phyloP scores from a whole-genome alignment of 768 basidiomycete genomes.

The Sporobolomyces roseus region DNA sequence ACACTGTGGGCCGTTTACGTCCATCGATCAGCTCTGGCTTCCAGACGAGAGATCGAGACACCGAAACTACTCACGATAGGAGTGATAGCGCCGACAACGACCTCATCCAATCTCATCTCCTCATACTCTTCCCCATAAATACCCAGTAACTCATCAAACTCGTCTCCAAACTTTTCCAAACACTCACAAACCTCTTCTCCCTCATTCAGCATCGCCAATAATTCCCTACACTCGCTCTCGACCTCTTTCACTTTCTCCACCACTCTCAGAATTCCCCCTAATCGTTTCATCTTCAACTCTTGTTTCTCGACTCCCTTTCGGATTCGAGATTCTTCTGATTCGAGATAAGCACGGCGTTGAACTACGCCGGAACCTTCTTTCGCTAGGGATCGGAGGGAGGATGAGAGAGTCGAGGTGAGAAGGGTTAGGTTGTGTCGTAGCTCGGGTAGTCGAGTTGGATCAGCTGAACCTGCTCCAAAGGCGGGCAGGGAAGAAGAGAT shows the following conservation, averaged over 20 bases:
- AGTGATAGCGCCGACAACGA: conserved; percentile 85
- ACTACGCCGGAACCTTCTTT: conserved; percentile 80
- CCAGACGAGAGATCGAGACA: too few relatives aligned
- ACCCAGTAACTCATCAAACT: conserved; percentile 67
- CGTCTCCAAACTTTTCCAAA: conserved; percentile 67
- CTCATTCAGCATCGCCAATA: background rate
- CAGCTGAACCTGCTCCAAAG: conserved; percentile 54
- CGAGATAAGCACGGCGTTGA: conserved; percentile 70
- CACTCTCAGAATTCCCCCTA: conserved; percentile 53
- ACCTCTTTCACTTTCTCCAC: conserved; percentile 5
- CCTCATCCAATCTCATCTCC: conserved; percentile 75
- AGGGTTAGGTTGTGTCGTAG: conserved; percentile 91
- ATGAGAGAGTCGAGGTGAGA: conserved; percentile 75
- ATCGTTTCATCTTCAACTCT: conserved; percentile 62
- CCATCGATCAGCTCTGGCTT: too few relatives aligned
- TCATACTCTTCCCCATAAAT: conserved; percentile 73
- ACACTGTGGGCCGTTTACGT: conserved; percentile 58
- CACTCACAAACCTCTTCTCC: background rate
- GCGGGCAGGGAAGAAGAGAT: conserved; percentile 59
- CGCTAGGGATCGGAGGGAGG: conserved; percentile 80
- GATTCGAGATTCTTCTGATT: conserved; percentile 66
- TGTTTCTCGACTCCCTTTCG: conserved; percentile 69
- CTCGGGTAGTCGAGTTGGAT: conserved; percentile 86
- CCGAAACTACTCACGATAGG: conserved; percentile 58
- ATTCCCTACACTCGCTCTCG: background rate